A percentile compares a stretch with the other conserved stretches of the same genome.
These are phyloP conservation scores for Metschnikowia corniflorae DNA, from an alignment of 805 yeast species.

Conservation along the genomic window DNA sequence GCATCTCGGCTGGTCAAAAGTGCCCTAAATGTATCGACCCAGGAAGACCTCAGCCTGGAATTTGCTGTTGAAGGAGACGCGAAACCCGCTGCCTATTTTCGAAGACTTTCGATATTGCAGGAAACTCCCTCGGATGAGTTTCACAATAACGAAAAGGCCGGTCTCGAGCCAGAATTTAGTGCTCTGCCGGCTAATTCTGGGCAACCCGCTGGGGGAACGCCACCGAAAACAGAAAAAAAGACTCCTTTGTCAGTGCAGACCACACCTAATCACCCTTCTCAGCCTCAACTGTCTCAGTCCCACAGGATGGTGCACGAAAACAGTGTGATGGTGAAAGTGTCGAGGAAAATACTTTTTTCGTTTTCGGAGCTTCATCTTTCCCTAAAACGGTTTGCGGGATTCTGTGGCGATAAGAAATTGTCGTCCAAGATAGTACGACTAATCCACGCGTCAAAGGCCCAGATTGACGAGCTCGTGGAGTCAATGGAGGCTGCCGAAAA, in stretches of 20 bases:
- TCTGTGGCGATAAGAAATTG: conserved; percentile 53
- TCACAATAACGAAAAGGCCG: neutral
- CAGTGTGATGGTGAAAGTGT: conserved; percentile 35
- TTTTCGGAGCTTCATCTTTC: conserved; percentile 63
- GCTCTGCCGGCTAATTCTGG: neutral
- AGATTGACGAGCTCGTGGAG: conserved; percentile 55
- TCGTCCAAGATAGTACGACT: conserved; percentile 52
- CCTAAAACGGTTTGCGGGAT: conserved; percentile 53
- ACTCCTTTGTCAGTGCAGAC: conserved; percentile 1
- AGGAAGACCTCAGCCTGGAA: neutral
- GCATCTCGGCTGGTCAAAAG: neutral
- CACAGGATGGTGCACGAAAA: conserved; percentile 3
- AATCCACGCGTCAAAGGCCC: conserved; percentile 49
- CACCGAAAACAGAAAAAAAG: neutral
- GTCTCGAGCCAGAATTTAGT: neutral
- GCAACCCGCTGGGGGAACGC: neutral
- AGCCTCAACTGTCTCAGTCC: neutral
- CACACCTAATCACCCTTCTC: neutral
- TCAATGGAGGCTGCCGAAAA: conserved; percentile 49
- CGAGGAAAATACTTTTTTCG: conserved; percentile 60
- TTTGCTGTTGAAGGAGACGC: conserved; percentile 31
- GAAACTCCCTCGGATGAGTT: conserved; percentile 42
- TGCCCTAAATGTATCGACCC: neutral
- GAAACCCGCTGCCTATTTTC: conserved; percentile 60
- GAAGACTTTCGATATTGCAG: conserved; percentile 60